Percentiles rank a stretch among this genome's conserved stretches.
Conservation (phyloP, 768 basidiomycete species). For the Boletus insuetus region DNA sequence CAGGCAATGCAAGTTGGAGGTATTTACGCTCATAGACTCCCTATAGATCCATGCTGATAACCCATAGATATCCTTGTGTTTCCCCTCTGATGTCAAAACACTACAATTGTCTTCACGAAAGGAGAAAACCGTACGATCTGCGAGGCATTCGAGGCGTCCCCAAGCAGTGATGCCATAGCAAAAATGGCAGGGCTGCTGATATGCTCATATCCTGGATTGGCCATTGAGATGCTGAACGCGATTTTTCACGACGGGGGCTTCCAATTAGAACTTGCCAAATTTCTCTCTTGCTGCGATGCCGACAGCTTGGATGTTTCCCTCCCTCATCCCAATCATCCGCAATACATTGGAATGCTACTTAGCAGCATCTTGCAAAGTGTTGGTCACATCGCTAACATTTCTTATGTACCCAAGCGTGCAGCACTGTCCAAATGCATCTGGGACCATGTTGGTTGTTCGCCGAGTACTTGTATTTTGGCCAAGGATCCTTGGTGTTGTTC, state of each 20-base stretch:
- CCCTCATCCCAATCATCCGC: neutral
- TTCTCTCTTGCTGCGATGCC: constrained; percentile 15
- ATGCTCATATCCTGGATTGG: constrained; percentile 26
- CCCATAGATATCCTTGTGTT: neutral
- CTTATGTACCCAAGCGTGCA: neutral
- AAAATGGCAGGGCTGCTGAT: constrained; percentile 30
- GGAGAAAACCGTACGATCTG: constrained; percentile 14
- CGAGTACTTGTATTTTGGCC: no score
- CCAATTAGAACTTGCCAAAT: constrained; percentile 14
- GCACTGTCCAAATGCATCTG: constrained; percentile 13
- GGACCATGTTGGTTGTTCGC: constrained; percentile 11
- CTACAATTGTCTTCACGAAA: constrained; percentile 18
- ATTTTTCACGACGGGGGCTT: constrained; percentile 14
- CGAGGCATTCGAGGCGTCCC: constrained; percentile 20
- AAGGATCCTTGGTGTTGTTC: constrained; percentile 26
- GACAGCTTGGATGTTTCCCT: neutral
- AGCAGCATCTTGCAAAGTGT: neutral
- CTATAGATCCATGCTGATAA: neutral
- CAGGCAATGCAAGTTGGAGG: neutral
- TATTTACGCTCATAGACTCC: neutral
- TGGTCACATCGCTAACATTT: constrained; percentile 7
- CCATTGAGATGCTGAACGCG: constrained; percentile 5
- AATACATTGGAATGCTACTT: neutral
- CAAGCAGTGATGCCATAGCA: constrained; percentile 28
- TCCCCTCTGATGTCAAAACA: neutral